These are phyloP conservation scores for Wickerhamomyces chaumierensis DNA, from an alignment of 805 yeast species.

Conservation along the genomic window DNA sequence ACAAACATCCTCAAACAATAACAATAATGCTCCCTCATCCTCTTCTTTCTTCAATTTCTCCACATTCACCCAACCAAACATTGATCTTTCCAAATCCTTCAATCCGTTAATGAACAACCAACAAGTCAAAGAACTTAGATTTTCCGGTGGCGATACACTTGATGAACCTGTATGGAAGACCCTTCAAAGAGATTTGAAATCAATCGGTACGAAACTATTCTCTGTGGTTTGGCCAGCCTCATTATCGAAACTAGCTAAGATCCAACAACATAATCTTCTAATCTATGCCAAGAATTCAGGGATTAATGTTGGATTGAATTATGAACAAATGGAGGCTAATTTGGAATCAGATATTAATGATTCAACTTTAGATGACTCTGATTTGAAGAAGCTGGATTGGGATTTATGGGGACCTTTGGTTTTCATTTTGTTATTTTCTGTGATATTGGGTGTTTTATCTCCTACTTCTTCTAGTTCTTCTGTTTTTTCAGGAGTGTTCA, in stretches of 20 bases:
- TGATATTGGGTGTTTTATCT: conserved; percentile 26
- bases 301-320: conserved; percentile 19
- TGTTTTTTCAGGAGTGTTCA: conserved; percentile 55
- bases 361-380: conserved; percentile 14
- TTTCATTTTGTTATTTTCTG: conserved; percentile 45
- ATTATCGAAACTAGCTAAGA: conserved; percentile 18
- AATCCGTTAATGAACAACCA: conserved; percentile 21
- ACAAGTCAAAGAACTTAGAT: conserved; percentile 18
- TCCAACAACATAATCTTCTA: conserved; percentile 19
- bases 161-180: conserved; percentile 61
- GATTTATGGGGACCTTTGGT: conserved; percentile 66
- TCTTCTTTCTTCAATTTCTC: conserved; percentile 20
- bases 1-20: conserved; percentile 1
- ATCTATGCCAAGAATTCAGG: conserved; percentile 20
- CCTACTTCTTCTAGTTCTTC: conserved; percentile 28
- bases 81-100: conserved; percentile 20
- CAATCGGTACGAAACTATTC: conserved; percentile 30
- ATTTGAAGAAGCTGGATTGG: conserved; percentile 33
- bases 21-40: conserved; percentile 2
- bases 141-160: conserved; percentile 56
- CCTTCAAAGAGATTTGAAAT: conserved; percentile 32
- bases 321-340: conserved; percentile 17
- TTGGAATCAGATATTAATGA: conserved; percentile 16
- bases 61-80: conserved; percentile 19
- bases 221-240: conserved; percentile 33